Conservation (phyloP, 768 basidiomycete genomes). For the Mycena venus region DNA sequence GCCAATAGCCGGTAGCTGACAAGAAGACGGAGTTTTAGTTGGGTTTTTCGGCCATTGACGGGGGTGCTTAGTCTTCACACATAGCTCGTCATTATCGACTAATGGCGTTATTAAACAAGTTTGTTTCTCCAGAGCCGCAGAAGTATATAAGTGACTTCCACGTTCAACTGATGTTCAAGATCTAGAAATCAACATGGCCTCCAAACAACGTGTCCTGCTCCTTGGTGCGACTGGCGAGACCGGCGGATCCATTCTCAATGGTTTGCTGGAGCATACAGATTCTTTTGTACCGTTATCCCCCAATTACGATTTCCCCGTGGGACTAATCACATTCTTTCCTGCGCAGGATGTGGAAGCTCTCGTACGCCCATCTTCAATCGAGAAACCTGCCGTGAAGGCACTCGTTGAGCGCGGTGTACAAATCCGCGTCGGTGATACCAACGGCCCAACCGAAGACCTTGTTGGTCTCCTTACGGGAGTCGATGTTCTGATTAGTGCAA, state of each 20-base stretch:
- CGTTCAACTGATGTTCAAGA: no score
- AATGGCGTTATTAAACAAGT: no score
- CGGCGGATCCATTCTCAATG: conserved; percentile 21
- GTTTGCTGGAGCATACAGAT: not conserved
- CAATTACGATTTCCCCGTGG: not conserved
- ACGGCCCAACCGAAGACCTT: not conserved
- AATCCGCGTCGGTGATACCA: conserved; percentile 19
- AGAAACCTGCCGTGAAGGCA: conserved; percentile 1
- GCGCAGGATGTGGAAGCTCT: conserved; percentile 16
- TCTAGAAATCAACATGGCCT: no score
- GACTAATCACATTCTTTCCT: not conserved
- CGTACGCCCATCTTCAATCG: conserved; percentile 17
- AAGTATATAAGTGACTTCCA: no score
- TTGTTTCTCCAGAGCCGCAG: no score
- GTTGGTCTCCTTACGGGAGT: not conserved
- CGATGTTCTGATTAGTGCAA: conserved; percentile 24
- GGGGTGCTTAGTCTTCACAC: no score
- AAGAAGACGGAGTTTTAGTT: no score
- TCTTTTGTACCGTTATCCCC: conserved; percentile 1
- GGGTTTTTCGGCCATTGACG: no score
- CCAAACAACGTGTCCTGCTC: conserved; percentile 20
- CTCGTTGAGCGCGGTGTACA: not conserved
- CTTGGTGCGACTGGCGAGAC: conserved; percentile 27
- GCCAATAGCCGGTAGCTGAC: no score
- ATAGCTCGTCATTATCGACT: no score